Evolutionary conservation across 129 eudicot species (phyloP).

Genomic region (Flaveria ramosissima): DNA sequence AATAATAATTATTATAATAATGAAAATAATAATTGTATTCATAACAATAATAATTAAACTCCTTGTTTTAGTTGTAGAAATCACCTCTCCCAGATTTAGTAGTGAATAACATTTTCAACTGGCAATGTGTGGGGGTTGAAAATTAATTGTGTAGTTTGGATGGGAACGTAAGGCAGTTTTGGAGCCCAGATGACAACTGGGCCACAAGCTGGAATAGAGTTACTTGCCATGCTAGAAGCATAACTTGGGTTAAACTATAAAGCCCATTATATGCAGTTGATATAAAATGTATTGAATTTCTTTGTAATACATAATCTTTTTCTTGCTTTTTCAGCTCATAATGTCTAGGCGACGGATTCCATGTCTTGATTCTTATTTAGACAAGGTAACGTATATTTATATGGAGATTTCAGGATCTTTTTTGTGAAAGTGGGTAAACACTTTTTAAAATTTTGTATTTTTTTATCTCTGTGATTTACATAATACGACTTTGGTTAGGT

Average conservation of each 20-base stretch:
- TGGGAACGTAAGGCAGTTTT: constrained; percentile 6
- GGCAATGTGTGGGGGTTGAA: background rate
- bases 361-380: constrained; percentile 93
- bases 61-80: background rate
- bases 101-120: background rate
- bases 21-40: background rate
- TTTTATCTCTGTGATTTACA: constrained; percentile 8
- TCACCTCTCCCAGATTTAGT: background rate
- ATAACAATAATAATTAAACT: background rate
- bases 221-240: constrained; percentile 17
- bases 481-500: constrained; percentile 51
- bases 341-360: constrained; percentile 98
- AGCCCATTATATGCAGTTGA: constrained; percentile 9
- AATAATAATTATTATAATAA: background rate
- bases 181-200: background rate
- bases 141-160: background rate
- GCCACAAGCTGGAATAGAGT: background rate
- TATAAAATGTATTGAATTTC: background rate
- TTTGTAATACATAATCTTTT: background rate
- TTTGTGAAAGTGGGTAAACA: background rate
- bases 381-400: constrained; percentile 63
- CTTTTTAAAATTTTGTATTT: background rate
- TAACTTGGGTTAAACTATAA: constrained; percentile 6
- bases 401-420: background rate
- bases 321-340: constrained; percentile 57